Evolutionary conservation across 352 stramenopile genomes (phyloP), one percentile per base, ranked within the genome.

Genomic region (Phytophthora europaea): DNA sequence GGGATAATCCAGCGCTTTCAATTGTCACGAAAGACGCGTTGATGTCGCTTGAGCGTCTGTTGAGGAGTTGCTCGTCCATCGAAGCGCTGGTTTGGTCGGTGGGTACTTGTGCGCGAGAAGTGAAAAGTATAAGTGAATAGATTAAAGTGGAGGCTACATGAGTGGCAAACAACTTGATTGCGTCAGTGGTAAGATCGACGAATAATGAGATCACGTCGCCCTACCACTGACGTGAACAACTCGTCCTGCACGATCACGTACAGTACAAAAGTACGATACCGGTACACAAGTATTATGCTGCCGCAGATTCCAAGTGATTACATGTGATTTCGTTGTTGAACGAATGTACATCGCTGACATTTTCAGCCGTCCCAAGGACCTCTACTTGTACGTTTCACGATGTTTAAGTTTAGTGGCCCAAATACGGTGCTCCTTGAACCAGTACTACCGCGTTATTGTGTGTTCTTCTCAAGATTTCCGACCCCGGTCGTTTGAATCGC

Each of bases 21-120:
- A 66, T 50, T 4, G 31, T 59, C 48, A 72, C 33, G 56, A 65
- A 58, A 38, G 65, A 66, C 22, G 61, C 65, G 36, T 61, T 57
- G 31, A 56, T n/a, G 0, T 18, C 33, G 43, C 36, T 65, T 9
- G 13, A 52, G 5, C 31, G 45, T 38, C 65, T 71, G 15, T 47
- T 47, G 22, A 65, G 34, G 10, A 66, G 47, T 50, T 61, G 48
- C 23, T 66, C 47, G 47, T 66, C 56, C 64, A 71, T 65, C n/a
- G 45, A 31, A 12, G 9, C 20, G 26, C 2, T 38, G 4, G 23
- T 15, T 22, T 10, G 15, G 23, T 54, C 20, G 57, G 12, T 18
- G 3, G 36, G 12, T 43, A 18, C 23, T 22, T 59, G 52, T 28
- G 26, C 6, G 52, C 26, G 15, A 59, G 18, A 47, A 45, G 31